Base-by-base conservation (phyloP, 1,139 yeast species). In the Magnusiomyces fungicola region DNA sequence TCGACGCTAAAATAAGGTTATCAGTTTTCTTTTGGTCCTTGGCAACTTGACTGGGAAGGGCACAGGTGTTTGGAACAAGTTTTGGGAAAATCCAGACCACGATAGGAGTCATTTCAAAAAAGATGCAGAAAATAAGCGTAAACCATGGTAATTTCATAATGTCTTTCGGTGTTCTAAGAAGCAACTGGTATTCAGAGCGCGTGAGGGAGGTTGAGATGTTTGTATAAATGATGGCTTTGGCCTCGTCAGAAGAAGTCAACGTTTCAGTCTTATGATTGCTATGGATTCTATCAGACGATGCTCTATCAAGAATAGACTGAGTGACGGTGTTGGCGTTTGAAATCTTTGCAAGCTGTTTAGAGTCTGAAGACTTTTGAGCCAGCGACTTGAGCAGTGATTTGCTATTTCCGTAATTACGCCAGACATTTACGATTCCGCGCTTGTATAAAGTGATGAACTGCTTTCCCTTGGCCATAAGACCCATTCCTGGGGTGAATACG, bases 31-130 rank as follows among this genome's bases (percentile, higher is more conserved):
- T 25, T 58, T 56, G 38, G 51, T 46, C 12, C 33, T 32, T 3
- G 46, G 43, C n/a, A 48, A 25, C 45, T 63, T 78, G 65, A 1
- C 70, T 68, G 0, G 88, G 88, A 45, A 80, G 67, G 3, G 78
- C 69, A 64, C 94, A 85, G 0, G 92, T 83, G 56, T 76, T 74
- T 0, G 94, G 94, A 1, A 86, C 74, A 14, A 84, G 61, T 50
- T 75, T 75, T 0, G 94, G 94, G 48, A 83, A 65, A 1, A 71
- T 56, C 52, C 73, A 74, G 54, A 87, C 78, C 2, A 84, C 52
- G 0, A 80, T 43, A 0, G 92, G 85, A 0, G 90, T 81, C 46
- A 69, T 59, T 58, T 85, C 95, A 59, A 80, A 78, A 56, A 80
- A 79, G 0, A 83, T 60, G 21, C 78, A 62, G 52, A 81, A 75